These are phyloP conservation scores for Rhizoclosmatium globosum DNA, from an alignment of 192 early-diverging fungal genomes.

Conservation along the genomic window DNA sequence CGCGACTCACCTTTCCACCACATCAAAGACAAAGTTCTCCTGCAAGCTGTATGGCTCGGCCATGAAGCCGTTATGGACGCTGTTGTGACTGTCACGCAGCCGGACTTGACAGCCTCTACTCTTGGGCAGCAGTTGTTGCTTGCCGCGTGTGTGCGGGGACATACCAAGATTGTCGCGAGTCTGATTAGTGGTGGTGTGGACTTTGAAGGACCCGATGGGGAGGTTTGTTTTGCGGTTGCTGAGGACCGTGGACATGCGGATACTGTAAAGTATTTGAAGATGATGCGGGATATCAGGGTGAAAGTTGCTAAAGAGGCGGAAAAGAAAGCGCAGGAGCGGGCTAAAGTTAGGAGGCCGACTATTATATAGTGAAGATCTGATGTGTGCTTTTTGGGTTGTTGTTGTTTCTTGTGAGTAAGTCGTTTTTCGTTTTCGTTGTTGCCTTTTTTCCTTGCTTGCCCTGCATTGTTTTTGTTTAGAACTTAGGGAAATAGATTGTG, in stretches of 20 bases:
- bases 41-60: slow-evolving; percentile 66
- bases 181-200: slow-evolving; percentile 32
- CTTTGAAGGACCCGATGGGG: slow-evolving; percentile 16
- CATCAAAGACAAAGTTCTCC: slow-evolving; percentile 49
- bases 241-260: slow-evolving; percentile 23
- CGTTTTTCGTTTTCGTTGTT: no score
- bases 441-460: no score
- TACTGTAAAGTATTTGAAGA: slow-evolving; percentile 17
- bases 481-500: no score
- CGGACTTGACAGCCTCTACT: slow-evolving; percentile 19
- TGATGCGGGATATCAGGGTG: slow-evolving; percentile 23
- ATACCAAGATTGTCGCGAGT: slow-evolving; percentile 34
- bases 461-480: no score
- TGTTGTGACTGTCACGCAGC: slow-evolving; percentile 31
- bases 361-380: background rate
- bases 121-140: slow-evolving; percentile 18
- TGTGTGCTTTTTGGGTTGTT: no score
- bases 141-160: slow-evolving; percentile 12
- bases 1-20: slow-evolving; percentile 13
- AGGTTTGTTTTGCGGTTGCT: slow-evolving; percentile 21
- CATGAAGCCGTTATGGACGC: slow-evolving; percentile 50
- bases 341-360: background rate
- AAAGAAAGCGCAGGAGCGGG: background rate
- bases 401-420: no score
- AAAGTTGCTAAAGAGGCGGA: slow-evolving; percentile 28